Conservation (phyloP, 768 basidiomycete genomes). For the Holtermannia corniformis region DNA sequence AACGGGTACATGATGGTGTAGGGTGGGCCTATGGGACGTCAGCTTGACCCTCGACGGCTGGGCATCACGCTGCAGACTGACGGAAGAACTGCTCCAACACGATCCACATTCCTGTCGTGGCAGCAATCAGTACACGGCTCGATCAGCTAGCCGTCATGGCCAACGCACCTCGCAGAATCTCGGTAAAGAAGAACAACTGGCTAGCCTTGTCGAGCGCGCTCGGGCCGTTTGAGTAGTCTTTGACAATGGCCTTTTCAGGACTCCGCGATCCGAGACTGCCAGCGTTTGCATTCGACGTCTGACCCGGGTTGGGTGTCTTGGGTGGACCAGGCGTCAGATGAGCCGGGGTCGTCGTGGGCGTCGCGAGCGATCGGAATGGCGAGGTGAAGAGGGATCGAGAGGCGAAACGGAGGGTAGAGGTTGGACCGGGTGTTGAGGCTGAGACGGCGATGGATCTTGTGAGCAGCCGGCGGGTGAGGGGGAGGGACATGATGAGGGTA, state of each 20-base stretch:
- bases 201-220: constrained; percentile 93
- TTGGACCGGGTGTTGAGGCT: background rate
- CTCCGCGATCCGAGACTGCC: constrained; percentile 14
- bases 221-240: constrained; percentile 51
- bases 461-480: background rate
- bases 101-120: constrained; percentile 82
- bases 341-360: constrained; percentile 22
- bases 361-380: constrained; percentile 20
- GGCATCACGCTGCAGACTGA: constrained; percentile 45
- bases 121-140: background rate
- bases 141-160: background rate
- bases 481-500: background rate
- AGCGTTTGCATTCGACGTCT: constrained; percentile 11
- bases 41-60: background rate
- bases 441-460: background rate
- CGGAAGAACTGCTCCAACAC: constrained; percentile 50
- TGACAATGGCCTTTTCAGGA: constrained; percentile 13
- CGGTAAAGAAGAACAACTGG: constrained; percentile 96
- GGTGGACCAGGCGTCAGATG: constrained; percentile 23
- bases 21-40: constrained; percentile 53
- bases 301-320: constrained; percentile 24
- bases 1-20: constrained; percentile 91
- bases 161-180: constrained; percentile 83
- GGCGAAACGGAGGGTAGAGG: background rate
- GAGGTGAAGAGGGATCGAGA: constrained; percentile 15